Base-by-base conservation (phyloP, 306 rosid species). In the Acmispon strigosus region DNA sequence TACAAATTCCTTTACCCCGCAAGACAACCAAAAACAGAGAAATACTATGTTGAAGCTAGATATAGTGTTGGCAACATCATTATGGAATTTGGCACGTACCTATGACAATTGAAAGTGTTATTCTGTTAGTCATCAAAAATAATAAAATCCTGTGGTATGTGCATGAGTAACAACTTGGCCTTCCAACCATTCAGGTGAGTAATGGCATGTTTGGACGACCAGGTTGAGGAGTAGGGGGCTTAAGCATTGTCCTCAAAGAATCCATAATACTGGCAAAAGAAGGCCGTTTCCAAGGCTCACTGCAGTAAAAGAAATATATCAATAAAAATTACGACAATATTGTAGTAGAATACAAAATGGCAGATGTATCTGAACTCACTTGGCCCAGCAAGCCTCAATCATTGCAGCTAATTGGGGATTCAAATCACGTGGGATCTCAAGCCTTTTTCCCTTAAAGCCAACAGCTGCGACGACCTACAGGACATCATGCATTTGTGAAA, bases 231-330 rank as follows among this genome's bases (percentile, higher is more conserved):
- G 84, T 72, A 10, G 91, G 82, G 34, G 91, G 81, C 83, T 87
- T 95, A 57, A 85, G 89, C 90, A 95, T 77, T 54, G 88, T 85
- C 76, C 64, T 89, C 85, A 95, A 78, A 82, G 90, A 83, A 66
- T 95, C 96, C 99, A 95, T 95, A 79, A 95, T 85, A 81, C 71
- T 85, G 6, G 87, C 72, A 70, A 95, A 95, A 15, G 99, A 85
- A 76, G 99, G 99, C 10, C 99, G 96, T 76, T 91, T 91, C 97
- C 97, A 86, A 20, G 96, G 85, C 77, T 95, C 99, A 36, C 99
- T 95, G 96, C 88, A 86, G 75, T 32, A 74, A 60, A 84, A 24
- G 57, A 29, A 56, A 73, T 56, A 36, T 51, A 68, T 59, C 45
- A 70, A 59, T 17, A 48, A 72, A 73, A 52, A 14, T 36, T n/a